These are phyloP conservation scores for Miscanthus sacchariflorus DNA, from an alignment of 202 grass and related monocot genomes.

Conservation along the genomic window DNA sequence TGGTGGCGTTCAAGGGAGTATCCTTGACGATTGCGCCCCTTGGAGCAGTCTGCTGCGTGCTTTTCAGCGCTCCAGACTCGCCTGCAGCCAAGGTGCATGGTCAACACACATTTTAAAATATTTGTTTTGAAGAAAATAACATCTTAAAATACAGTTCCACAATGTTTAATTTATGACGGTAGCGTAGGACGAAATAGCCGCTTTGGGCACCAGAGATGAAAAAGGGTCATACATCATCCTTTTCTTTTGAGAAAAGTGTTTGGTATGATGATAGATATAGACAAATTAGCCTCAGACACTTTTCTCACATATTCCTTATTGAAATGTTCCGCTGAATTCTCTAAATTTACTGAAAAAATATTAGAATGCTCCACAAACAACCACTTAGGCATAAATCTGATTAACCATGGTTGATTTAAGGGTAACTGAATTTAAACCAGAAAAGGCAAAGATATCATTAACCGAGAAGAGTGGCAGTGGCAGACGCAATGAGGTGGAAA, in stretches of 20 bases:
- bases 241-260: not conserved
- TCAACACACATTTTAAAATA: not conserved
- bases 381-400: not conserved
- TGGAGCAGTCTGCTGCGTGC: conserved; percentile 81
- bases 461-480: not conserved
- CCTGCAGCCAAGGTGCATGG: conserved; percentile 70
- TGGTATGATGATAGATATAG: not conserved
- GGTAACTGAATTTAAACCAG: not conserved
- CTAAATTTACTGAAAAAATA: not conserved
- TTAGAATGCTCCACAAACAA: not conserved
- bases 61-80: conserved; percentile 74
- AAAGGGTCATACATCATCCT: no score
- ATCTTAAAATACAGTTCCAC: not conserved
- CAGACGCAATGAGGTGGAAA: not conserved
- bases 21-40: conserved; percentile 83
- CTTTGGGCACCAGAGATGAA: no score
- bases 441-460: not conserved
- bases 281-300: not conserved
- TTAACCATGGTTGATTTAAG: not conserved
- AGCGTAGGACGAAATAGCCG: not conserved
- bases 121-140: not conserved
- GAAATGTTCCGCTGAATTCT: not conserved
- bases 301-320: not conserved
- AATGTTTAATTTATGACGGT: not conserved
- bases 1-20: conserved; percentile 75